A percentile compares a stretch with the other conserved stretches of the same genome.
Evolutionary conservation across 2,329 filamentous ascomycete species (phyloP).

Genomic region (Akanthomyces dipterigenus): DNA sequence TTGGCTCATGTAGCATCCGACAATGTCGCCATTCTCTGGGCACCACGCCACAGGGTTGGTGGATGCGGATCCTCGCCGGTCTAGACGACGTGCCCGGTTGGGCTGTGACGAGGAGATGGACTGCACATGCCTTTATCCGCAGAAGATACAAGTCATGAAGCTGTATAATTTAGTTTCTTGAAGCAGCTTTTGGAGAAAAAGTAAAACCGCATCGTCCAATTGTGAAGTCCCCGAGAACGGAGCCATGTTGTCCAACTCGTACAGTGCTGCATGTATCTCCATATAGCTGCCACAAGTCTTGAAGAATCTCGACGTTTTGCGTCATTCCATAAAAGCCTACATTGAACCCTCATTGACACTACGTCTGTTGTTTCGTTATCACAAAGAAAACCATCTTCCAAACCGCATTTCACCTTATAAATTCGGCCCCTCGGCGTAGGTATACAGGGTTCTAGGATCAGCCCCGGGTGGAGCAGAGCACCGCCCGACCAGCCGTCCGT

Average conservation of each 20-base stretch:
- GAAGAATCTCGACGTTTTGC: neutral
- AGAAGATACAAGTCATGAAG: too few species aligned
- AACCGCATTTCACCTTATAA: too few species aligned
- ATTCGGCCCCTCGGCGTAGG: neutral
- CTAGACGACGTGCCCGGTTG: neutral
- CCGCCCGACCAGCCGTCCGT: neutral
- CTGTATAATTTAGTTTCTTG: too few species aligned
- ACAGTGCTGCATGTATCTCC: too few species aligned
- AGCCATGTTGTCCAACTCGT: too few species aligned
- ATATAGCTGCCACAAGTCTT: too few species aligned
- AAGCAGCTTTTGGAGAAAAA: too few species aligned
- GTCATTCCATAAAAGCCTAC: neutral
- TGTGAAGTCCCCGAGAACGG: too few species aligned
- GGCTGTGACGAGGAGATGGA: too few species aligned
- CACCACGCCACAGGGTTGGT: neutral
- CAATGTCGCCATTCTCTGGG: constrained; percentile 4
- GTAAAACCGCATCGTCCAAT: too few species aligned
- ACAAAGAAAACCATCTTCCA: too few species aligned
- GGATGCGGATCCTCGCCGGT: neutral
- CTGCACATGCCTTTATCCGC: neutral
- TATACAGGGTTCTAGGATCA: neutral
- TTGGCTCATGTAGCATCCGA: neutral
- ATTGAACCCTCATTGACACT: neutral
- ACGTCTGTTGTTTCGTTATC: neutral
- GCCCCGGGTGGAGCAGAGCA: too few species aligned